Conservation (phyloP, 768 basidiomycete genomes). For the Hysterangium stoloniferum region DNA sequence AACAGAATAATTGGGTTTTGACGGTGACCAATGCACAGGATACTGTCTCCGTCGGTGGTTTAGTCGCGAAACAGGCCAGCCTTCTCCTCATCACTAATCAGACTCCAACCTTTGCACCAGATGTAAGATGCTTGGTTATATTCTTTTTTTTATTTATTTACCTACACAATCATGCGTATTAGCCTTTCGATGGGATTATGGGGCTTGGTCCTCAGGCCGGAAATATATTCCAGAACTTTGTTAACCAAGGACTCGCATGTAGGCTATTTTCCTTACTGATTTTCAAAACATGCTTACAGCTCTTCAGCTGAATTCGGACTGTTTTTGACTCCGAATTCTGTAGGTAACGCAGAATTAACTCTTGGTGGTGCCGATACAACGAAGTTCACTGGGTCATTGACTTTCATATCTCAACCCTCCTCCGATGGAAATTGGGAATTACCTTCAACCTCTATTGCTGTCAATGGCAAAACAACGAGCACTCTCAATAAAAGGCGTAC, state of each 20-base stretch:
- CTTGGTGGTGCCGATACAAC: slow-evolving; percentile 45
- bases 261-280: no score
- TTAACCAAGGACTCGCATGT: slow-evolving; percentile 44
- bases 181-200: slow-evolving; percentile 19
- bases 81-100: slow-evolving; percentile 48
- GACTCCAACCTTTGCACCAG: slow-evolving; percentile 42
- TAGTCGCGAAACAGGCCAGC: slow-evolving; percentile 29
- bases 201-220: slow-evolving; percentile 44
- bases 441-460: slow-evolving; percentile 36
- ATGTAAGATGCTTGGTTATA: slow-evolving; percentile 18
- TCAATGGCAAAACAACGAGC: slow-evolving; percentile 45
- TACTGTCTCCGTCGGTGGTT: slow-evolving; percentile 41
- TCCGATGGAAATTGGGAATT: slow-evolving; percentile 32
- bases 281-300: not conserved
- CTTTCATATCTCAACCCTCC: slow-evolving; percentile 2
- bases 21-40: slow-evolving; percentile 39
- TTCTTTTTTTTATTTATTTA: not conserved
- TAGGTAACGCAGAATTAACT: slow-evolving; percentile 46
- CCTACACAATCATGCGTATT: not conserved
- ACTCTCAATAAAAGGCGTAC: slow-evolving; percentile 32
- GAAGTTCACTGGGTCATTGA: slow-evolving; percentile 38
- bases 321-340: slow-evolving; percentile 38
- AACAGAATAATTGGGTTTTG: slow-evolving; percentile 36
- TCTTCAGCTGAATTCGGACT: slow-evolving; percentile 41
- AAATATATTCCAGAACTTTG: slow-evolving; percentile 43